Percentiles rank a stretch among this genome's conserved stretches.
These are phyloP conservation scores for Rubus parviflorus DNA, from an alignment of 306 rosid species.

Conservation along the genomic window DNA sequence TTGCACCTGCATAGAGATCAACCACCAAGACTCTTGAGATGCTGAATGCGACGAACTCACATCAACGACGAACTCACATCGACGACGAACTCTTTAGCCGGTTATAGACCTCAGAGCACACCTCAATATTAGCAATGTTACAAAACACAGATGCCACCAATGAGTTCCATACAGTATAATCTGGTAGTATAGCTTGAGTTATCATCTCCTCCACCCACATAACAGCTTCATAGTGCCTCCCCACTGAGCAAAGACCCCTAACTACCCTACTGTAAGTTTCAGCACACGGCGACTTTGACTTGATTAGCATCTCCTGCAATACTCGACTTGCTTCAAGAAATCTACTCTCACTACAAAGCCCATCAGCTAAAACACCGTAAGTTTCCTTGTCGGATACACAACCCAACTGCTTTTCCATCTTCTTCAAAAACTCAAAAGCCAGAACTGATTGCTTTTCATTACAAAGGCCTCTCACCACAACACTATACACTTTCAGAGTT, in stretches of 20 bases:
- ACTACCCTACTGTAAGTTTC: constrained; percentile 30
- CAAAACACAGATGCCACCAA: constrained; percentile 39
- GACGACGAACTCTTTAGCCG: background rate
- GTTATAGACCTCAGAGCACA: constrained; percentile 8
- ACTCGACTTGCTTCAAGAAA: constrained; percentile 30
- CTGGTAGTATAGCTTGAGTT: constrained; percentile 32
- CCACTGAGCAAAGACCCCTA: constrained; percentile 37
- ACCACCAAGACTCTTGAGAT: background rate
- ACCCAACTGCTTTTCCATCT: constrained; percentile 35
- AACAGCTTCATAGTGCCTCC: constrained; percentile 37
- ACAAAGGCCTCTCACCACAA: constrained; percentile 35
- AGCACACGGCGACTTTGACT: constrained; percentile 30
- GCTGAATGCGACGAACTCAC: background rate
- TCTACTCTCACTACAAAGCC: constrained; percentile 33
- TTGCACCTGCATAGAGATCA: background rate
- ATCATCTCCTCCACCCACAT: constrained; percentile 47
- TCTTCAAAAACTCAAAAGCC: constrained; percentile 29
- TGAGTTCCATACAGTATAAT: constrained; percentile 34
- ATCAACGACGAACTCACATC: background rate
- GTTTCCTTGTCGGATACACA: constrained; percentile 34
- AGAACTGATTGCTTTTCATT: constrained; percentile 22
- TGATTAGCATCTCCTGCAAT: constrained; percentile 39
- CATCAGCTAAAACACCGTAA: constrained; percentile 25
- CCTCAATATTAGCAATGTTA: constrained; percentile 4
- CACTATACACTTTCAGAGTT: constrained; percentile 23